phyloP scores from a whole-genome alignment of 805 yeast genomes.

The Kodamaea sagamina region DNA sequence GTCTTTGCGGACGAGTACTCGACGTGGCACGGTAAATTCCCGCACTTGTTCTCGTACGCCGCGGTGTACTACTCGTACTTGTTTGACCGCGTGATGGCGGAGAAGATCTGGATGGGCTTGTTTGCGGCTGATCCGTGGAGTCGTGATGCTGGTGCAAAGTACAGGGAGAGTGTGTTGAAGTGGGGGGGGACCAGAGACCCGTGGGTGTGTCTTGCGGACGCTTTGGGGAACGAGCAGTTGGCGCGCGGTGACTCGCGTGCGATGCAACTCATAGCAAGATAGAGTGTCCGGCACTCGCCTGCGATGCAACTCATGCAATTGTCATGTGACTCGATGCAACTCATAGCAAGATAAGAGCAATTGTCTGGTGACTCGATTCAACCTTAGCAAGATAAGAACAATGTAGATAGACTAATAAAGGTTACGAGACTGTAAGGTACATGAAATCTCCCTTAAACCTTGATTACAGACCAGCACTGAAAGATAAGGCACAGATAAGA shows the following conservation, averaged over 20 bases:
- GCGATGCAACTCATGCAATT: too few species aligned
- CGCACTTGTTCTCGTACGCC: slow-evolving; percentile 91
- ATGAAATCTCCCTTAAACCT: too few species aligned
- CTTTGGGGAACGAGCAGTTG: slow-evolving; percentile 63
- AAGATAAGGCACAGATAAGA: too few species aligned
- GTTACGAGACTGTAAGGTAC: too few species aligned
- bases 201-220: slow-evolving; percentile 81
- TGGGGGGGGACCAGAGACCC: slow-evolving; percentile 97
- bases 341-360: too few species aligned
- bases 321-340: too few species aligned
- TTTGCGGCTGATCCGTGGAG: slow-evolving; percentile 72
- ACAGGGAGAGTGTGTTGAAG: slow-evolving; percentile 65
- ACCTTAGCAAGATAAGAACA: too few species aligned
- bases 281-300: too few species aligned
- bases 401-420: too few species aligned
- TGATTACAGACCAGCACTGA: too few species aligned
- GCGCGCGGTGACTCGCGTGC: slow-evolving; percentile 69
- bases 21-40: slow-evolving; percentile 92
- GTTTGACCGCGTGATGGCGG: slow-evolving; percentile 89
- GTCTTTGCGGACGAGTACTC: slow-evolving; percentile 70
- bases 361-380: too few species aligned
- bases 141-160: slow-evolving; percentile 71
- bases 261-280: slow-evolving; percentile 48
- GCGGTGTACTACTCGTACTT: slow-evolving; percentile 91
- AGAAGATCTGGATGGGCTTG: slow-evolving; percentile 75